Conservation (phyloP, 2,329 filamentous ascomycete species). For the Penicillium sclerotigenum region DNA sequence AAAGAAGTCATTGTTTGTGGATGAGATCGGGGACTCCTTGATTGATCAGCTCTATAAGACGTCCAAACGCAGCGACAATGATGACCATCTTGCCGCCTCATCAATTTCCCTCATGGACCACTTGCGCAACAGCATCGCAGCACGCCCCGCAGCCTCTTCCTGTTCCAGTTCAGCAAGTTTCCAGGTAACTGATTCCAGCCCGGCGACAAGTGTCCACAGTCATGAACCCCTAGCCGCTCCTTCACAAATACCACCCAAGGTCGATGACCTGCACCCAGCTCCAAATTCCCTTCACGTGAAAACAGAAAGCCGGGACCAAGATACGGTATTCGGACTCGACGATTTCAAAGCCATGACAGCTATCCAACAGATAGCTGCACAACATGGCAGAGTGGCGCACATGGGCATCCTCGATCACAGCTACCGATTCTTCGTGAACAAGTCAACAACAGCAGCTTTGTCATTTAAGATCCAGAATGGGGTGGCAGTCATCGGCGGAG, state of each 20-base stretch:
- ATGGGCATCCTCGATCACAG: constrained; percentile 45
- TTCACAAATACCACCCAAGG: neutral
- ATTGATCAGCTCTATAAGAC: constrained; percentile 17
- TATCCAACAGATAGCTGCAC: constrained; percentile 30
- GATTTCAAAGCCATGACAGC: constrained; percentile 34
- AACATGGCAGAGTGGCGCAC: constrained; percentile 41
- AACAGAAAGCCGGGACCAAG: neutral
- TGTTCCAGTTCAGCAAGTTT: constrained; percentile 14
- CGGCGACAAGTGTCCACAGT: constrained; percentile 16
- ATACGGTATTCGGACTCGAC: constrained; percentile 27
- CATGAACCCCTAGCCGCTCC: neutral
- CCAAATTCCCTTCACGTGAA: neutral
- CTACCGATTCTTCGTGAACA: constrained; percentile 43
- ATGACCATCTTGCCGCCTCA: neutral
- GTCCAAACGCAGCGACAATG: neutral
- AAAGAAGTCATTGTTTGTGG: constrained; percentile 19
- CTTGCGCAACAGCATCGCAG: constrained; percentile 10
- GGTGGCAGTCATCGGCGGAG: constrained; percentile 40
- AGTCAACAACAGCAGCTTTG: constrained; percentile 33
- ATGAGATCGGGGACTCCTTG: constrained; percentile 22
- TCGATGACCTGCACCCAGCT: neutral
- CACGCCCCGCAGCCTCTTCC: constrained; percentile 4
- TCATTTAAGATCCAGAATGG: constrained; percentile 40
- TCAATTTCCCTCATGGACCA: constrained; percentile 18
- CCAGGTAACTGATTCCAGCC: constrained; percentile 13